Evolutionary conservation across 768 basidiomycete genomes (phyloP), one percentile per base, ranked within the genome.

Genomic region (Suillus clintonianus): DNA sequence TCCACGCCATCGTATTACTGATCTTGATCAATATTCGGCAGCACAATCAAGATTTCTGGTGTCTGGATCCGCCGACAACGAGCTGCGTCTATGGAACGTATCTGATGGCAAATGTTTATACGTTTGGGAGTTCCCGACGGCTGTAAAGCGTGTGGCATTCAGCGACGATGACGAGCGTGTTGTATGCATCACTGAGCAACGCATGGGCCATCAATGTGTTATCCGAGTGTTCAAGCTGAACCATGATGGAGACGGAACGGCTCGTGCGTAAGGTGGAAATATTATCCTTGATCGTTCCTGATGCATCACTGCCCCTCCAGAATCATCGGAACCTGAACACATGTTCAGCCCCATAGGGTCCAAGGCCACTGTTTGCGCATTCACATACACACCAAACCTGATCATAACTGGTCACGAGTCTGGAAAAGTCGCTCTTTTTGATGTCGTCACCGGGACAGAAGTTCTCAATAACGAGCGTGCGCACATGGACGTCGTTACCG

Each of bases 111-210:
- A 97, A 78, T 95, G 94, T 72, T 82, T 99, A 34, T 93, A 89
- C 75, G 90, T 86, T 4, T 99, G 97, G 97, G 97, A 99, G 76
- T 98, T 97, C 83, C 92, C 93, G 41, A 99, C 97, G 0, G 97
- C 97, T 5, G 93, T 99, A 69, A 99, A 98, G 83, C 84, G 97
- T 51, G 97, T 99, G 27, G 86, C 89, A 8, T 98, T 97, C 83
- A 94, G 86, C 76, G 91, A 92, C 62, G 89, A 92, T 69, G 93
- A 91, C 72, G 83, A 86, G 27, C 85, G 87, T 70, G 82, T 99
- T 39, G 89, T 98, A 30, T 95, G 93, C 72, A 93, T 98, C 70
- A 99, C 97, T 2, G 97, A 99, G 78, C 95, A 97, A 79, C 90
- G 97, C 61, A 95, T 95, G 92, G 97, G 97, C 1, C 78, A 86